Percentiles rank a stretch among this genome's conserved stretches.
Evolutionary conservation across 179 eudicot genomes (phyloP).

Genomic region (Dionaea muscipula): DNA sequence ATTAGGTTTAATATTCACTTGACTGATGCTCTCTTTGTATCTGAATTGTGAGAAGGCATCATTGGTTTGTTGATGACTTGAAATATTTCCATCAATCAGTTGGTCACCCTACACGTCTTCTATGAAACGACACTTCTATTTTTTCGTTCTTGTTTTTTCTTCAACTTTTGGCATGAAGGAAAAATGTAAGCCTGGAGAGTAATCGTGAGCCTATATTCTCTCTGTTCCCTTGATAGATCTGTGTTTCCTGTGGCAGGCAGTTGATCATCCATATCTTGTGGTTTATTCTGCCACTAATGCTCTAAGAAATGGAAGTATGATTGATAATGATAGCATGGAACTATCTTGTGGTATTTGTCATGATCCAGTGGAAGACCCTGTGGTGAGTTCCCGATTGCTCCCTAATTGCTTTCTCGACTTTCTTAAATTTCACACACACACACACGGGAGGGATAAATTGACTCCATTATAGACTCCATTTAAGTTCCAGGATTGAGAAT

Average conservation of each 20-base stretch:
- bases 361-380: slow-evolving; percentile 65
- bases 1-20: too few relatives aligned
- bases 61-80: too few relatives aligned
- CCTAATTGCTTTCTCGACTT: background rate
- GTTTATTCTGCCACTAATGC: slow-evolving; percentile 54
- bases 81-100: too few relatives aligned
- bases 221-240: slow-evolving; percentile 7
- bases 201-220: background rate
- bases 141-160: too few relatives aligned
- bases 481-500: too few relatives aligned
- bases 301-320: slow-evolving; percentile 23
- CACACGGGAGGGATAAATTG: too few relatives aligned
- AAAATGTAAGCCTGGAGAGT: background rate
- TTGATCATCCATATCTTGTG: slow-evolving; percentile 97
- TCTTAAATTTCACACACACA: background rate
- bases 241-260: slow-evolving; percentile 42
- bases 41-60: too few relatives aligned
- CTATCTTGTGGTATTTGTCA: slow-evolving; percentile 67
- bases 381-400: slow-evolving; percentile 29
- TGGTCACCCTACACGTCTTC: too few relatives aligned
- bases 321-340: slow-evolving; percentile 32
- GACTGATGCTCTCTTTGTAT: too few relatives aligned
- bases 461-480: too few relatives aligned
- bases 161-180: too few relatives aligned
- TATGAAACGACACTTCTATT: too few relatives aligned